Base-by-base conservation (phyloP, 192 early-diverging fungal species). In the Martensiomyces pterosporus region DNA sequence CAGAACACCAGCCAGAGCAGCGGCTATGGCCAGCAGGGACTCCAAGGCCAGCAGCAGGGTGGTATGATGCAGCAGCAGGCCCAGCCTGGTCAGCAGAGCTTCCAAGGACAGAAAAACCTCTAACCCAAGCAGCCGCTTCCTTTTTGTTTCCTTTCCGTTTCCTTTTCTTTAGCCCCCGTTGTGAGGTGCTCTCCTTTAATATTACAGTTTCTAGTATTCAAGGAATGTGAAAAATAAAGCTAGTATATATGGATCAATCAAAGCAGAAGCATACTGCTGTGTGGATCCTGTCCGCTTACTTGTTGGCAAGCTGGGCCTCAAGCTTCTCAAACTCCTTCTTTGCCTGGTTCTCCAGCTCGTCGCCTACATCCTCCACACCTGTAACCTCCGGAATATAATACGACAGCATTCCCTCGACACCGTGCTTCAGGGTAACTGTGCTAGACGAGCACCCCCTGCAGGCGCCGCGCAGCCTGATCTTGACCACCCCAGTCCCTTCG, bases 381-480 rank as follows among this genome's bases (percentile, higher is more conserved):
- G 83, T 79, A 15, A 99, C 91, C 50, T 98, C 97, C 0, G 95
- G 94, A 49, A 99, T 84, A 49, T 98, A 99, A 65, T 99, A 93
- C 82, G 90, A 93, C 47, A 99, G 74, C 97, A 99, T 99, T 42
- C 93, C 96, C 65, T 99, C 97, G 37, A 99, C 97, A 0, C 97
- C 97, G 57, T 97, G 96, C 80, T 96, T 99, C 21, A 99, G 77
- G 0, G 94, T 99, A 8, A 98, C 82, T 0, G 84, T 78, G 24
- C 87, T 87, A 4, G 83, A 86, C 24, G 92, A 87, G 54, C 97
- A 99, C 10, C 91, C 90, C 41, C 95, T 69, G 68, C 97, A 99
- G n/a, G 91, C 86, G 9, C 97, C 97, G 51, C 89, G 89, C 42
- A 99, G 70, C 56, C 89, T 89, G 38, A 99, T 72, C 65, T 85